These are phyloP conservation scores for Suhomyces sp. DNA, from an alignment of 805 yeast genomes.

Conservation along the genomic window DNA sequence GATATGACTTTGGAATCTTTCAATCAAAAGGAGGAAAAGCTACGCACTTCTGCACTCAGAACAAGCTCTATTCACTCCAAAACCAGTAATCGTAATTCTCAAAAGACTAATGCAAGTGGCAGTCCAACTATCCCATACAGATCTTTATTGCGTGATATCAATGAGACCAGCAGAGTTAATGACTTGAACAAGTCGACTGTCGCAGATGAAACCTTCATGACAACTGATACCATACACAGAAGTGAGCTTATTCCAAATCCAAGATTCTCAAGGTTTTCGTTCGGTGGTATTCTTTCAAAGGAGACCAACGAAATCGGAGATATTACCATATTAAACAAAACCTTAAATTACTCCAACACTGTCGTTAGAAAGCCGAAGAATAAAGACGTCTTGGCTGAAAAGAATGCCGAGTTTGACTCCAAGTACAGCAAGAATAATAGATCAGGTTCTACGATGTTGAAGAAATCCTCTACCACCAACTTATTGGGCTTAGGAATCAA, in stretches of 20 bases:
- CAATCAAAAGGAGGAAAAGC: constrained; percentile 12
- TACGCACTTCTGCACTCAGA: not conserved
- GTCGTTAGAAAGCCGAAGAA: constrained; percentile 16
- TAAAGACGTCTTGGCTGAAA: not conserved
- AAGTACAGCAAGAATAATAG: not conserved
- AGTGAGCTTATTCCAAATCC: constrained; percentile 39
- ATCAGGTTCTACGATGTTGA: constrained; percentile 16
- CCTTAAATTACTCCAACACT: constrained; percentile 14
- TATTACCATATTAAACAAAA: constrained; percentile 8
- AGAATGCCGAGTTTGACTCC: constrained; percentile 4
- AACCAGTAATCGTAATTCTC: not conserved
- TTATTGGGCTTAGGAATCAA: constrained; percentile 26
- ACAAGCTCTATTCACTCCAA: not conserved
- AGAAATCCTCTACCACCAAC: constrained; percentile 21
- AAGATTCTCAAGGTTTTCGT: constrained; percentile 40
- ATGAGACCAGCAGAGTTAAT: constrained; percentile 12
- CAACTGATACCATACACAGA: constrained; percentile 1
- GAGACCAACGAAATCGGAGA: constrained; percentile 11
- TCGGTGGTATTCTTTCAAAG: constrained; percentile 29
- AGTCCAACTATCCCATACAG: constrained; percentile 3
- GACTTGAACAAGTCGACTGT: not conserved
- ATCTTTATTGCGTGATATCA: constrained; percentile 21
- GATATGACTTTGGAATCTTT: constrained; percentile 12
- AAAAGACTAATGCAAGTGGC: not conserved
- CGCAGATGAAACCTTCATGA: constrained; percentile 8